Evolutionary conservation across 768 basidiomycete species (phyloP).

Genomic region (Hysterangium stoloniferum): DNA sequence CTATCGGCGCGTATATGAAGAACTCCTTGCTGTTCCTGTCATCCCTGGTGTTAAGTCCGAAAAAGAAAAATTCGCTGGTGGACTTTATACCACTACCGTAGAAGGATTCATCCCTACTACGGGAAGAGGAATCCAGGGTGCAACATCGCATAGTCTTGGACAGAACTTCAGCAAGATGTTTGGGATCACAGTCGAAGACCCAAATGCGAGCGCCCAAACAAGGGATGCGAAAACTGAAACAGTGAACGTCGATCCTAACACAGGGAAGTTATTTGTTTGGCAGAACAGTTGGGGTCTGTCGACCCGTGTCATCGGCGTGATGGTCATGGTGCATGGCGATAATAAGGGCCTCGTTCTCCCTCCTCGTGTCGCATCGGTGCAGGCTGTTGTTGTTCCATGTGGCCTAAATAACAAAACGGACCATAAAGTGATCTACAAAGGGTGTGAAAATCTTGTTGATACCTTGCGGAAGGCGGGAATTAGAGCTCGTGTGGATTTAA

Average conservation of each 20-base stretch:
- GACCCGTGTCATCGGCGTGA: conserved; percentile 93
- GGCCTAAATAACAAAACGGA: conserved; percentile 86
- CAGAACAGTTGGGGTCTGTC: conserved; percentile 99
- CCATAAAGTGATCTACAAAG: conserved; percentile 62
- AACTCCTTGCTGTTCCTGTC: conserved; percentile 95
- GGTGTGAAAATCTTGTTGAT: conserved; percentile 70
- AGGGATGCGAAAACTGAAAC: conserved; percentile 8
- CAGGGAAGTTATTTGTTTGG: conserved; percentile 77
- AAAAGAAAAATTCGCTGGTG: conserved; percentile 99
- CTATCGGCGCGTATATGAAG: conserved; percentile 92
- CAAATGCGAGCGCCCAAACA: conserved; percentile 33
- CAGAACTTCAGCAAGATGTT: conserved; percentile 99
- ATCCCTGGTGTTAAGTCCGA: conserved; percentile 96
- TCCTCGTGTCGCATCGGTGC: conserved; percentile 90
- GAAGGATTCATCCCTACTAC: conserved; percentile 98
- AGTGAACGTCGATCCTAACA: conserved; percentile 38
- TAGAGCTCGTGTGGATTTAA: conserved; percentile 81
- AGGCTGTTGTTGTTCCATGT: conserved; percentile 88
- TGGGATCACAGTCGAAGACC: conserved; percentile 94
- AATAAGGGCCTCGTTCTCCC: conserved; percentile 96
- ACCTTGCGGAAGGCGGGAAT: conserved; percentile 65
- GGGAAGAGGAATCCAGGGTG: conserved; percentile 95
- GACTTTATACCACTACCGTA: conserved; percentile 94
- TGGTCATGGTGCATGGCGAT: conserved; percentile 99
- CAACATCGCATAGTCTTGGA: conserved; percentile 95